Percentiles rank a stretch among this genome's conserved stretches.
phyloP scores from a whole-genome alignment of 1,284 basidiomycete species.

The Bjerkandera adusta region DNA sequence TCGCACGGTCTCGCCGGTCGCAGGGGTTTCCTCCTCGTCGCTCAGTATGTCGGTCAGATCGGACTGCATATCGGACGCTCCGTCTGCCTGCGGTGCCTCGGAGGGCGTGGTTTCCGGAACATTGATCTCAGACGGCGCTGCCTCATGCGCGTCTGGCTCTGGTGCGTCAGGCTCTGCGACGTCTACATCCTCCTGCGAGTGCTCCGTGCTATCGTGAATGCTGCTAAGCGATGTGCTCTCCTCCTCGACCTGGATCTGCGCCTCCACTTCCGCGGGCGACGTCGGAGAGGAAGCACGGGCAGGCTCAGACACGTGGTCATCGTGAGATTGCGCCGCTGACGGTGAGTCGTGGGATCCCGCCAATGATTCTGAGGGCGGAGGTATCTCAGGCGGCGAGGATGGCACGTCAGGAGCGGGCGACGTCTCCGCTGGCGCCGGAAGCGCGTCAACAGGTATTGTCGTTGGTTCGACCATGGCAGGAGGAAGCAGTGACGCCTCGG shows the following conservation, averaged over 20 bases:
- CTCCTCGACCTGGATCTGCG: background rate
- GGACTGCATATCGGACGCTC: background rate
- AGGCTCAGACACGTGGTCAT: background rate
- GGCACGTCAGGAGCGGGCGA: no score
- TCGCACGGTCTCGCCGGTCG: background rate
- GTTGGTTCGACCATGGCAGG: no score
- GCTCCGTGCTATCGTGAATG: background rate
- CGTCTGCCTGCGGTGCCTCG: background rate
- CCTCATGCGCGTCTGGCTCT: background rate
- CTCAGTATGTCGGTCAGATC: background rate
- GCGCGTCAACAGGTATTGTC: no score
- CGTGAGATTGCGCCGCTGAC: no score
- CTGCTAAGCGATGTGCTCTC: background rate
- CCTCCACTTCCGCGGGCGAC: background rate
- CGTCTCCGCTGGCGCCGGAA: no score
- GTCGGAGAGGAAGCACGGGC: background rate
- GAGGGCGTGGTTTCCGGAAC: background rate
- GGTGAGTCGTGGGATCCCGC: no score
- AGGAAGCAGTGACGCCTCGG: no score
- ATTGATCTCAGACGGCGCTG: background rate
- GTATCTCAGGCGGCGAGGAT: no score
- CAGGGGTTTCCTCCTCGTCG: conserved; percentile 7
- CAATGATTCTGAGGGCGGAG: no score
- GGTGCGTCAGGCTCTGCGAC: conserved; percentile 5
- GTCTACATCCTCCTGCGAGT: background rate